phyloP scores from a whole-genome alignment of 1,139 yeast genomes.

The Arxiozyma telluris region DNA sequence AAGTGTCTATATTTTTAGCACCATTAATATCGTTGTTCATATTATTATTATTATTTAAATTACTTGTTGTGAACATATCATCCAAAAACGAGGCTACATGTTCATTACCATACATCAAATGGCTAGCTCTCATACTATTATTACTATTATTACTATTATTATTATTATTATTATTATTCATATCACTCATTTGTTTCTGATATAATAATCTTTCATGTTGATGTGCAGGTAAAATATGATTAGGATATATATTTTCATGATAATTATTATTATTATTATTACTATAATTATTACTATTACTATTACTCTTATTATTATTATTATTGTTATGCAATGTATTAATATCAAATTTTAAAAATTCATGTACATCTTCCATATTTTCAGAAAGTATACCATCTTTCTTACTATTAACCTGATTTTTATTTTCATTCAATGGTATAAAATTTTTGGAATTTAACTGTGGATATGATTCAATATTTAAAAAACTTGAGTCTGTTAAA shows the following conservation, averaged over 20 bases:
- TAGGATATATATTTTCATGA: conserved; percentile 9
- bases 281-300: too few relatives aligned
- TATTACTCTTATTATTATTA: neutral
- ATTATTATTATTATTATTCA: neutral
- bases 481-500: conserved; percentile 1
- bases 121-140: neutral
- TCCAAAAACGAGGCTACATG: conserved; percentile 12
- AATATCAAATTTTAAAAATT: conserved; percentile 4
- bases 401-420: neutral
- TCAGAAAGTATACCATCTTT: neutral
- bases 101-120: neutral
- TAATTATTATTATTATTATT: neutral
- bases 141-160: neutral
- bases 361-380: conserved; percentile 3
- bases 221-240: conserved; percentile 17
- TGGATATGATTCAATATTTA: neutral
- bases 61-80: conserved; percentile 13
- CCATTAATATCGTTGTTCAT: neutral
- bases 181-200: conserved; percentile 8
- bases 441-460: neutral
- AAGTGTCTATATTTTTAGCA: neutral
- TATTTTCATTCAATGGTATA: neutral
- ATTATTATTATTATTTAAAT: neutral
- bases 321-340: neutral
- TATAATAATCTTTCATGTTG: conserved; percentile 20